Evolutionary conservation across 2,329 filamentous ascomycete species (phyloP).

Genomic region (Fonsecaea nubica): DNA sequence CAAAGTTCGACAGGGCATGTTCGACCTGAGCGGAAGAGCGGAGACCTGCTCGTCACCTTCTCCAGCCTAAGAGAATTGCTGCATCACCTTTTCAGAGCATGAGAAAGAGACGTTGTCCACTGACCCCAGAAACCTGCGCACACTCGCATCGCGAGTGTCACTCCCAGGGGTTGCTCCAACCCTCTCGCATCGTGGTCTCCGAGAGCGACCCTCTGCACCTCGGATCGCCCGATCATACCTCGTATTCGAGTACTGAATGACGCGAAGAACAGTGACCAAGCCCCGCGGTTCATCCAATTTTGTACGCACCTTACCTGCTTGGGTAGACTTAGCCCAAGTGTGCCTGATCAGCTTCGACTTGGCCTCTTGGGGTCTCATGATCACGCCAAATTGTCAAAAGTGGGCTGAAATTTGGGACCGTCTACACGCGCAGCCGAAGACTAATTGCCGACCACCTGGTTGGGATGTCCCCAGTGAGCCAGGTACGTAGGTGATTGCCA

Average conservation of each 20-base stretch:
- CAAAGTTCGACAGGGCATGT: background rate
- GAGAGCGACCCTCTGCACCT: background rate
- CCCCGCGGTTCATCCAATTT: background rate
- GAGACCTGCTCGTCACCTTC: background rate
- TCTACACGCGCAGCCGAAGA: slow-evolving; percentile 6
- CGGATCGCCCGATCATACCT: slow-evolving; percentile 10
- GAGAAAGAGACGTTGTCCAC: background rate
- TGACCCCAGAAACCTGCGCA: background rate
- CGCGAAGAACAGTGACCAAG: slow-evolving; percentile 1
- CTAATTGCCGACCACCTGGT: slow-evolving; percentile 3
- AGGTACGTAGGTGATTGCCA: background rate
- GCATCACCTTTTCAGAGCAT: background rate
- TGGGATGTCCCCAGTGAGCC: background rate
- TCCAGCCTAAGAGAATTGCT: background rate
- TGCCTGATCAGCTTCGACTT: slow-evolving; percentile 6
- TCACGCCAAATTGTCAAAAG: slow-evolving; percentile 19
- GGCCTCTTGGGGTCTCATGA: slow-evolving; percentile 12
- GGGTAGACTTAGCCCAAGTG: slow-evolving; percentile 10
- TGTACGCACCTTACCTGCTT: slow-evolving; percentile 6
- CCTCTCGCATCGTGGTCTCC: background rate
- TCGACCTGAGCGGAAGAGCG: background rate
- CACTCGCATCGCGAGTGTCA: background rate
- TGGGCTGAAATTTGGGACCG: background rate
- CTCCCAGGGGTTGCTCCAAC: background rate
- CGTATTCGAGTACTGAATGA: background rate